A percentile compares a stretch with the other conserved stretches of the same genome.
These are phyloP conservation scores for Volvariella volvacea DNA, from an alignment of 1,284 basidiomycete species.

Conservation along the genomic window DNA sequence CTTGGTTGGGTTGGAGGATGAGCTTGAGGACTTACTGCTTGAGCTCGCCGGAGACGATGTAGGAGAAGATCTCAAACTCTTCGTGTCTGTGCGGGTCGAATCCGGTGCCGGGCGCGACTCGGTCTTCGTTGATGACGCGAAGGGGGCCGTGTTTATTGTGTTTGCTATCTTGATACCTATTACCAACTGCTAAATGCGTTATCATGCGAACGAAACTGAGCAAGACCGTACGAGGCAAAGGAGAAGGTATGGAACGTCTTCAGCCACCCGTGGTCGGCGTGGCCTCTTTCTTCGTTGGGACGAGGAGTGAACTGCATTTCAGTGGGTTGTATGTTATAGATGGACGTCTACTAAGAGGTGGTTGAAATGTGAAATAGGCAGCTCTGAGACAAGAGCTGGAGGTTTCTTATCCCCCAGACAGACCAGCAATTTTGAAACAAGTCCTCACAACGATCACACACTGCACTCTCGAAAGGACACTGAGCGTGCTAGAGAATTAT, in stretches of 20 bases:
- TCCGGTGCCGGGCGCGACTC: slow-evolving; percentile 70
- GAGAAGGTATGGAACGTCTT: slow-evolving; percentile 88
- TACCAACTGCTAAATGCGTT: neutral
- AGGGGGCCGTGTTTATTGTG: slow-evolving; percentile 58
- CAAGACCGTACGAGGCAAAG: slow-evolving; percentile 65
- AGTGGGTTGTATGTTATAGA: neutral
- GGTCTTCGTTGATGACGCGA: slow-evolving; percentile 86
- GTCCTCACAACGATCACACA: too few relatives aligned
- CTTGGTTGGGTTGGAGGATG: too few relatives aligned
- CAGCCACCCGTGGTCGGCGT: slow-evolving; percentile 85
- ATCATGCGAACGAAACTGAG: neutral
- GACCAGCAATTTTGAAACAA: too few relatives aligned
- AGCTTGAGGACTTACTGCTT: slow-evolving; percentile 69
- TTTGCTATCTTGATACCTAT: slow-evolving; percentile 55
- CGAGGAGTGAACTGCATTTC: slow-evolving; percentile 46
- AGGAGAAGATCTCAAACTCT: slow-evolving; percentile 91
- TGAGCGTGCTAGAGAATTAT: too few relatives aligned
- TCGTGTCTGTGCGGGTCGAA: slow-evolving; percentile 85
- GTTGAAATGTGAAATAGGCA: too few relatives aligned
- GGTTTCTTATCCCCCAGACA: too few relatives aligned
- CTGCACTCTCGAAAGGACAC: too few relatives aligned
- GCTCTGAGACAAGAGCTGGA: too few relatives aligned
- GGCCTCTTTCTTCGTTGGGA: slow-evolving; percentile 62
- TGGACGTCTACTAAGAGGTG: too few relatives aligned
- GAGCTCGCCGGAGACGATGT: slow-evolving; percentile 72